Base-by-base conservation (phyloP, 1,284 basidiomycete genomes). In the Melampsora americana region DNA sequence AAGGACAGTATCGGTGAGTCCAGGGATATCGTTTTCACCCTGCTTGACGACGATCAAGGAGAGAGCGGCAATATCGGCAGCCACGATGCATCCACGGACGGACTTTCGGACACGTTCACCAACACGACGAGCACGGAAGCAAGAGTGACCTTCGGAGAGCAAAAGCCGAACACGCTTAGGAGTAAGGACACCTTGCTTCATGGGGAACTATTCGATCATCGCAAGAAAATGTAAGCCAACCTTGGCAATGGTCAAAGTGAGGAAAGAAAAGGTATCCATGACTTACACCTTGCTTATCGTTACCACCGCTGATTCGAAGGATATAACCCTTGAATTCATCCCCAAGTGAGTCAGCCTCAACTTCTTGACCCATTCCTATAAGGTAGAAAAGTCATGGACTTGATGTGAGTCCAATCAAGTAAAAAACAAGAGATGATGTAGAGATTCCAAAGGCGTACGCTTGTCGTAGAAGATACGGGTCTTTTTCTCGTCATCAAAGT, bases 21-120 rank as follows among this genome's bases (percentile, higher is more conserved):
- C 95, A 69, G 93, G 89, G 84, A 98, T 90, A 68, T 96, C 93
- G 79, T 86, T 83, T 79, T 97, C 93, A 78, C 95, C 95, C 87
- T 97, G 93, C 89, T 98, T 98, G 86, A 97, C 92, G 81, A 98
- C 90, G 83, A 95, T 90, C 80, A 95, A 86, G 78, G 93, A 91
- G 81, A 98, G 90, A 79, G 96, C 95, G 79, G 93, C 91, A 81
- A 98, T 97, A 85, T 99, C 95, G 82, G 93, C 87, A 81, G 91
- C 93, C 84, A 98, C 92, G 78, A 83, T 98, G 88, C 94, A 97
- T 72, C 95, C 95, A 79, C 95, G 92, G 79, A 99, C 93, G 81
- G 93, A 96, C 87, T 98, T 98, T 88, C 95, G 92, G 87, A 92
- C 94, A 86, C 95, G 92, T 87, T 99, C 94, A 84, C 95, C 95